A percentile compares a stretch with the other conserved stretches of the same genome.
phyloP scores from a whole-genome alignment of 768 basidiomycete genomes.

The Wakefieldia striispora region DNA sequence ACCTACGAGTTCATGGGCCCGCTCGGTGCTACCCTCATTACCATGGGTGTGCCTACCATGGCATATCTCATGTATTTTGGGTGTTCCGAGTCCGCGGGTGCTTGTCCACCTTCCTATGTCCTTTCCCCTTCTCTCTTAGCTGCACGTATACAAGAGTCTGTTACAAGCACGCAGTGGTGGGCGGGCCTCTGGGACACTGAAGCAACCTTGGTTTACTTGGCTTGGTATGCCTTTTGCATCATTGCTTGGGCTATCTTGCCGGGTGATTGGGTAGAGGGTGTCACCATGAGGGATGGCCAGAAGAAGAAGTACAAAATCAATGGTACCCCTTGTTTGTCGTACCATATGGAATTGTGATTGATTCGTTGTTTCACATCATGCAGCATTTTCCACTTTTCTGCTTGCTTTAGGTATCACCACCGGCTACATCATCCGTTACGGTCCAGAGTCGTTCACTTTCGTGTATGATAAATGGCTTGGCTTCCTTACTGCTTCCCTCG shows the following conservation, averaged over 20 bases:
- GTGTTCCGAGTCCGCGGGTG: constrained; percentile 69
- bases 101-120: constrained; percentile 57
- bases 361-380: background rate
- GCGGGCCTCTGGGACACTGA: constrained; percentile 78
- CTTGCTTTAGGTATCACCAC: constrained; percentile 70
- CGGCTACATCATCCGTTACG: constrained; percentile 70
- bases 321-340: constrained; percentile 49
- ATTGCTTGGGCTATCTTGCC: constrained; percentile 79
- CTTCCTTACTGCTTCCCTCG: constrained; percentile 75
- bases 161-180: constrained; percentile 63
- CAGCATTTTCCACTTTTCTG: constrained; percentile 87
- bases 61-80: constrained; percentile 76
- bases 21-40: constrained; percentile 69
- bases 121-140: constrained; percentile 33
- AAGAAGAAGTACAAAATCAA: constrained; percentile 92
- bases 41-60: constrained; percentile 65
- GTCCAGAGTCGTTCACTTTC: constrained; percentile 81
- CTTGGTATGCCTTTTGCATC: constrained; percentile 89
- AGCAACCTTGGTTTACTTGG: constrained; percentile 72
- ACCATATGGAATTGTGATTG: background rate
- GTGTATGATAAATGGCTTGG: constrained; percentile 92
- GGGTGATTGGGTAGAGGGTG: constrained; percentile 69
- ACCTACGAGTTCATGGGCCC: constrained; percentile 84
- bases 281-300: constrained; percentile 67
- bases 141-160: constrained; percentile 42